Conservation (phyloP, 2,329 filamentous ascomycete species). For the Aureobasidium sp. region DNA sequence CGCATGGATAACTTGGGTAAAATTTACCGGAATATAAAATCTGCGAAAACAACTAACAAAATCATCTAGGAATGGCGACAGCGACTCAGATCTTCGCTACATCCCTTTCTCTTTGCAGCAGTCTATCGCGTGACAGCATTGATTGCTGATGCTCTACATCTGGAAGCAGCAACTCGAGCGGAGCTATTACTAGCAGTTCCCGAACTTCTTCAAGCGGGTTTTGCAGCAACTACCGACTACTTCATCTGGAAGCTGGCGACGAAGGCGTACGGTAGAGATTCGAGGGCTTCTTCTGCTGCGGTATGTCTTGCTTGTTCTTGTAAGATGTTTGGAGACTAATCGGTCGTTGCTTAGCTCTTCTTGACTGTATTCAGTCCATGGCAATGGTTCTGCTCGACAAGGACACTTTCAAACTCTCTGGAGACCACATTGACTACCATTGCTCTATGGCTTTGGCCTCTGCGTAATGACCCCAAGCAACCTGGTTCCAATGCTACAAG, state of each 20-base stretch:
- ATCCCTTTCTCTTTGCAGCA: slow-evolving; percentile 76
- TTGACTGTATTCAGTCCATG: slow-evolving; percentile 72
- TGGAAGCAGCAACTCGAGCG: slow-evolving; percentile 49
- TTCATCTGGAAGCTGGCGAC: slow-evolving; percentile 78
- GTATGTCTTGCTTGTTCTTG: slow-evolving; percentile 42
- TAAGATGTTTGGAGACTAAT: background rate
- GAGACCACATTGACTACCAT: slow-evolving; percentile 80
- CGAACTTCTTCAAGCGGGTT: slow-evolving; percentile 63
- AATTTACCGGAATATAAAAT: background rate
- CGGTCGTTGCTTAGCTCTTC: slow-evolving; percentile 44
- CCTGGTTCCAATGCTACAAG: background rate
- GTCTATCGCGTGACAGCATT: slow-evolving; percentile 58
- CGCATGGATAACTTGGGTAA: slow-evolving; percentile 94
- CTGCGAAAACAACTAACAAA: background rate
- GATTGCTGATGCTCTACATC: slow-evolving; percentile 45
- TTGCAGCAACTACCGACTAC: slow-evolving; percentile 73
- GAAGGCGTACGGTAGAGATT: slow-evolving; percentile 59
- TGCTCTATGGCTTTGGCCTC: slow-evolving; percentile 80
- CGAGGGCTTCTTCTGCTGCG: slow-evolving; percentile 56
- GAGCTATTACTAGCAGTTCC: slow-evolving; percentile 64
- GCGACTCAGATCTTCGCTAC: slow-evolving; percentile 78
- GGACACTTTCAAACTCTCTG: slow-evolving; percentile 88
- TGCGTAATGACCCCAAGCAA: slow-evolving; percentile 39
- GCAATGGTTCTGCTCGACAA: slow-evolving; percentile 93
- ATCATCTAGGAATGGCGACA: slow-evolving; percentile 75